These are phyloP conservation scores for Calonectria pauciramosa DNA, from an alignment of 2,329 filamentous ascomycete genomes.

Conservation along the genomic window DNA sequence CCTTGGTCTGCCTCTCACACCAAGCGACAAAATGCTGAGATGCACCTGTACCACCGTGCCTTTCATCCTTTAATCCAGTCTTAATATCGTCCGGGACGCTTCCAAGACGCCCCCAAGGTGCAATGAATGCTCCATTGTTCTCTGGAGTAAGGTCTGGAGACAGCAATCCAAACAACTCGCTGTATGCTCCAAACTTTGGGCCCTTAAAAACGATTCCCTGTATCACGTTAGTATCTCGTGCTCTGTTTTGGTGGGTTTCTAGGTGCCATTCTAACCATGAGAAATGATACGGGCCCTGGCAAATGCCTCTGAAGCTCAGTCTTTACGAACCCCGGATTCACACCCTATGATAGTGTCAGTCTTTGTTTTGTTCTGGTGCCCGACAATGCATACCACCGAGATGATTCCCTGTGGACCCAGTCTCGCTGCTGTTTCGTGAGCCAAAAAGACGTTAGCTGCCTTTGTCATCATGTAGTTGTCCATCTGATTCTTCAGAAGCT, in stretches of 20 bases:
- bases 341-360: conserved; percentile 23
- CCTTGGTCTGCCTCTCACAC: conserved; percentile 30
- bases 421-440: conserved; percentile 28
- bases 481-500: conserved; percentile 31
- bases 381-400: conserved; percentile 24
- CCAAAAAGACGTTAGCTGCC: conserved; percentile 32
- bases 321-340: conserved; percentile 39
- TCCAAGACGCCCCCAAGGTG: conserved; percentile 35
- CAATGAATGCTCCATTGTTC: conserved; percentile 32
- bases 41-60: conserved; percentile 23
- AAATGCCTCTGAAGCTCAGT: conserved; percentile 37
- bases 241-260: not conserved
- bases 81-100: conserved; percentile 31
- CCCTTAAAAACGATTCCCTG: conserved; percentile 36
- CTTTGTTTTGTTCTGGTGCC: not conserved
- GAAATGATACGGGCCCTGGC: conserved; percentile 32
- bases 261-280: conserved; percentile 30
- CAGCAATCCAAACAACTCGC: conserved; percentile 38
- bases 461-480: conserved; percentile 43
- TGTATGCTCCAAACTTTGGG: conserved; percentile 37
- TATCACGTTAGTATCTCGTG: not conserved
- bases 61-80: conserved; percentile 21
- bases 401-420: conserved; percentile 31
- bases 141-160: conserved; percentile 33
- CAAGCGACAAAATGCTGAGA: conserved; percentile 27